Conservation (phyloP, 371 early-diverging fungal genomes). For the Mucor indicus region DNA sequence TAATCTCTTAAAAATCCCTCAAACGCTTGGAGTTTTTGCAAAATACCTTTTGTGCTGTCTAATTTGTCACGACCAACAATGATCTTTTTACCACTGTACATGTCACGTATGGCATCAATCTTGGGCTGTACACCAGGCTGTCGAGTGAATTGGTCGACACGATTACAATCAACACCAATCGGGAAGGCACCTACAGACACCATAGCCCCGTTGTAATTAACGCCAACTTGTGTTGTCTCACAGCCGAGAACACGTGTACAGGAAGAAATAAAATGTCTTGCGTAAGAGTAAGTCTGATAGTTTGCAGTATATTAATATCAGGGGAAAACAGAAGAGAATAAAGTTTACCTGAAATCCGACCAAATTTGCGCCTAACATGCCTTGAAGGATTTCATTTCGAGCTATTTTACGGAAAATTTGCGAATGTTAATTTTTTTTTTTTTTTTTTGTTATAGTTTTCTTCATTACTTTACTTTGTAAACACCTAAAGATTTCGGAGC, state of each 20-base stretch:
- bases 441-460: too few relatives aligned
- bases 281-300: slow-evolving; percentile 88
- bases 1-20: slow-evolving; percentile 86
- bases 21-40: slow-evolving; percentile 94
- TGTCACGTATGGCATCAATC: slow-evolving; percentile 76
- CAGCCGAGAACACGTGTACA: slow-evolving; percentile 92
- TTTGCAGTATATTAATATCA: background rate
- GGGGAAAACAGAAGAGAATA: background rate
- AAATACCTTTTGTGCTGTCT: slow-evolving; percentile 97
- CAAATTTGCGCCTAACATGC: slow-evolving; percentile 85
- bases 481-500: slow-evolving; percentile 92
- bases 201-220: slow-evolving; percentile 71
- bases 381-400: slow-evolving; percentile 83
- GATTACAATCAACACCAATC: slow-evolving; percentile 93
- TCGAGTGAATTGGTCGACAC: slow-evolving; percentile 48
- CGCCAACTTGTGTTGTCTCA: slow-evolving; percentile 84
- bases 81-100: slow-evolving; percentile 90
- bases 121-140: slow-evolving; percentile 65
- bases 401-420: slow-evolving; percentile 33
- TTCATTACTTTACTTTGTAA: slow-evolving; percentile 67
- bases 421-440: too few relatives aligned
- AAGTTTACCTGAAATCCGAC: slow-evolving; percentile 80
- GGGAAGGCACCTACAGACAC: slow-evolving; percentile 93
- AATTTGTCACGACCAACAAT: slow-evolving; percentile 98
- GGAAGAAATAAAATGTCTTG: slow-evolving; percentile 93